phyloP scores from a whole-genome alignment of 2,329 filamentous ascomycete genomes.

The Cladosporium cucumerinum region DNA sequence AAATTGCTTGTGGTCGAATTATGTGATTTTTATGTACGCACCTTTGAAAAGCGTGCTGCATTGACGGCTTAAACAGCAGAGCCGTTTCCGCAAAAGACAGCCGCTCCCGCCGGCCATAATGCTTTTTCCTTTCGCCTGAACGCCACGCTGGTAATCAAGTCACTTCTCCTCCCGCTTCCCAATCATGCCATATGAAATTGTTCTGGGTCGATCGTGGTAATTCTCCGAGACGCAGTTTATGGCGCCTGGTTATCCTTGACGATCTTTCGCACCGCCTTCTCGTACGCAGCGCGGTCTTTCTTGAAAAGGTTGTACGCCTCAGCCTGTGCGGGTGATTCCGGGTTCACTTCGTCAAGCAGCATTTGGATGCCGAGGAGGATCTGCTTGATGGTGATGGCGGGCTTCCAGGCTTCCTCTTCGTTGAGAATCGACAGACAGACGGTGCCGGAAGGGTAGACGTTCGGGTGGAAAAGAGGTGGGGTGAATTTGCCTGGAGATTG shows the following conservation, averaged over 20 bases:
- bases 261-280: constrained; percentile 79
- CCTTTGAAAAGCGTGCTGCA: background rate
- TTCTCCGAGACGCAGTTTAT: constrained; percentile 8
- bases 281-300: constrained; percentile 82
- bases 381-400: constrained; percentile 96
- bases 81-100: background rate
- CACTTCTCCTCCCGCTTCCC: background rate
- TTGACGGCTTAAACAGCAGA: background rate
- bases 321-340: constrained; percentile 92
- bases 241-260: constrained; percentile 86
- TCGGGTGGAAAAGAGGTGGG: constrained; percentile 94
- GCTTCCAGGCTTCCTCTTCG: constrained; percentile 98
- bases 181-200: background rate
- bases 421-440: constrained; percentile 97
- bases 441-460: constrained; percentile 96
- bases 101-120: background rate
- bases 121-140: constrained; percentile 11
- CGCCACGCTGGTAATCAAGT: constrained; percentile 15
- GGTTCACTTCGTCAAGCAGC: constrained; percentile 92
- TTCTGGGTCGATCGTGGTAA: too few relatives aligned
- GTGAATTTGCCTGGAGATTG: constrained; percentile 77
- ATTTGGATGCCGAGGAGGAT: constrained; percentile 95
- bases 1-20: background rate
- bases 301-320: constrained; percentile 97
- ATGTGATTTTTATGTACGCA: background rate